Conservation (phyloP, 352 stramenopile species). For the Pythium phragmitis region DNA sequence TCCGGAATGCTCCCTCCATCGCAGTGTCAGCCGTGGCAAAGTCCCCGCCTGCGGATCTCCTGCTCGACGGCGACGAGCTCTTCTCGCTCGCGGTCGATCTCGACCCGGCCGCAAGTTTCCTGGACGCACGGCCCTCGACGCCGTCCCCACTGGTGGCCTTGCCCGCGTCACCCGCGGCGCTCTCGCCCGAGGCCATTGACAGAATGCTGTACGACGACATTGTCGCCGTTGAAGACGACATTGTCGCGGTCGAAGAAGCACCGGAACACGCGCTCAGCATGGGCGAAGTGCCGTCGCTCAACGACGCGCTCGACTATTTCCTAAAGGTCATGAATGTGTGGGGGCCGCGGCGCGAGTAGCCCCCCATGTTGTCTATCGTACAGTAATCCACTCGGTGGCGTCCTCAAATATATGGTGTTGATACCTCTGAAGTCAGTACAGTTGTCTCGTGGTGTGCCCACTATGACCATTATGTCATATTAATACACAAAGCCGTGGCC, state of each 20-base stretch:
- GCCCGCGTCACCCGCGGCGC: neutral
- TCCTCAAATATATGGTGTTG: too few relatives aligned
- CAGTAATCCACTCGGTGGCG: neutral
- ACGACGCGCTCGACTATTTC: slow-evolving; percentile 37
- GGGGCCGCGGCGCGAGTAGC: neutral
- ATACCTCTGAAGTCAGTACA: too few relatives aligned
- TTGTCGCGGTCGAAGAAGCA: slow-evolving; percentile 16
- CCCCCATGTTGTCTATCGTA: neutral
- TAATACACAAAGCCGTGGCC: too few relatives aligned
- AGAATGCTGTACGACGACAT: slow-evolving; percentile 16
- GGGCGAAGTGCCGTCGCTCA: slow-evolving; percentile 23
- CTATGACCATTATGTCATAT: too few relatives aligned
- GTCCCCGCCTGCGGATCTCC: neutral
- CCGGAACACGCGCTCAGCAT: slow-evolving; percentile 13
- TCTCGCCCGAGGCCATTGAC: slow-evolving; percentile 10
- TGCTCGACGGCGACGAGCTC: slow-evolving; percentile 6
- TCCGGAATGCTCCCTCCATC: neutral
- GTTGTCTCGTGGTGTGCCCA: too few relatives aligned
- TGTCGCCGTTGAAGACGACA: slow-evolving; percentile 8
- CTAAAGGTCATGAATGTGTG: slow-evolving; percentile 20
- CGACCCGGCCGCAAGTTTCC: neutral
- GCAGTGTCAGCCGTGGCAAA: neutral
- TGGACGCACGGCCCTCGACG: neutral
- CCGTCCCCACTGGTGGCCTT: neutral
- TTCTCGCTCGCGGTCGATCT: slow-evolving; percentile 7